These are phyloP conservation scores for Kwoniella europaea DNA, from an alignment of 768 basidiomycete genomes.

Conservation along the genomic window DNA sequence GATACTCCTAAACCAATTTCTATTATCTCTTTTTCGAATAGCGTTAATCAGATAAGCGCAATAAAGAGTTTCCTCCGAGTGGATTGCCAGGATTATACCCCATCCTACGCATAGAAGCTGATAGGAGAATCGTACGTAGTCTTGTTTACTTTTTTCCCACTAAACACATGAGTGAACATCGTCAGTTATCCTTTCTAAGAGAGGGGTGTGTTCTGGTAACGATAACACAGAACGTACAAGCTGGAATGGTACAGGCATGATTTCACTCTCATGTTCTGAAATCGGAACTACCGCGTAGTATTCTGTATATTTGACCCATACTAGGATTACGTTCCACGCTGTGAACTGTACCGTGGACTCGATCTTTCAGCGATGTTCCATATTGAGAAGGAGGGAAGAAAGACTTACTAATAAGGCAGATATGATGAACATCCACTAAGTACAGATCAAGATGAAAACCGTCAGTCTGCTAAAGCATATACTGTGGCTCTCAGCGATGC, in stretches of 20 bases:
- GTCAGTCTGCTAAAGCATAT: background rate
- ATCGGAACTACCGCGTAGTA: slow-evolving; percentile 42
- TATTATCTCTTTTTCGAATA: slow-evolving; percentile 31
- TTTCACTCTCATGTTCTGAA: slow-evolving; percentile 24
- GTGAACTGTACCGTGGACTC: slow-evolving; percentile 25
- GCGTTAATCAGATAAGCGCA: slow-evolving; percentile 44
- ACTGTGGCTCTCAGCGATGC: background rate
- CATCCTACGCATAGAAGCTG: slow-evolving; percentile 35
- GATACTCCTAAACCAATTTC: slow-evolving; percentile 42
- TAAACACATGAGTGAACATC: background rate
- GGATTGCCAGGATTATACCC: slow-evolving; percentile 35
- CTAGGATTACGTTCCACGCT: slow-evolving; percentile 26
- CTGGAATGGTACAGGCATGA: slow-evolving; percentile 37
- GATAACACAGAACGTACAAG: slow-evolving; percentile 21
- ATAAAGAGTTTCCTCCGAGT: slow-evolving; percentile 47
- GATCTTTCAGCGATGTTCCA: background rate
- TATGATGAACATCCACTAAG: slow-evolving; percentile 25
- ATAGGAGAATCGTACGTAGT: slow-evolving; percentile 31
- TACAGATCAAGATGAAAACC: background rate
- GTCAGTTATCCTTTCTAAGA: background rate
- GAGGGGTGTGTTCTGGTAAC: too few species aligned
- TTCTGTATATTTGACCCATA: slow-evolving; percentile 47
- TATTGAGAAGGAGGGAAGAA: background rate
- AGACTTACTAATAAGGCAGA: slow-evolving; percentile 12
- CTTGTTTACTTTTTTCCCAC: slow-evolving; percentile 30